Percentiles rank a stretch among this genome's conserved stretches.
phyloP scores from a whole-genome alignment of 257 asterid species.

The Penstemon eatonii region DNA sequence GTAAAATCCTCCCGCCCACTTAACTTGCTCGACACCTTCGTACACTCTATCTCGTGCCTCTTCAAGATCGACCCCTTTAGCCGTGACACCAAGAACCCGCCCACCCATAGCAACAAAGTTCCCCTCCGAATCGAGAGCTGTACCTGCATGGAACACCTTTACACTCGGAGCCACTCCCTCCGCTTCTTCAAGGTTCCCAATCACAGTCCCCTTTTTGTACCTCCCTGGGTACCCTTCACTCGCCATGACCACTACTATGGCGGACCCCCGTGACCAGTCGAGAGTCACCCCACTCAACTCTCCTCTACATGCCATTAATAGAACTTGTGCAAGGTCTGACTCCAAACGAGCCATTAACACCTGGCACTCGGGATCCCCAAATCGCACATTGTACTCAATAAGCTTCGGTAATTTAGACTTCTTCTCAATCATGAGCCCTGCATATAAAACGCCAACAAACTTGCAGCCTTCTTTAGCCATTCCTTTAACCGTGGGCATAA shows the following conservation, averaged over 20 bases:
- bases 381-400: slow-evolving; percentile 91
- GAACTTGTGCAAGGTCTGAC: slow-evolving; percentile 76
- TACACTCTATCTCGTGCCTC: slow-evolving; percentile 86
- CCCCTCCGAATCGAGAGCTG: slow-evolving; percentile 60
- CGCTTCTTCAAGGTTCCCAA: slow-evolving; percentile 73
- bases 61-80: slow-evolving; percentile 70
- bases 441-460: slow-evolving; percentile 89
- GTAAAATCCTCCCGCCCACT: slow-evolving; percentile 76
- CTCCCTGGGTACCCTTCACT: slow-evolving; percentile 89
- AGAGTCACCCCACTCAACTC: slow-evolving; percentile 56
- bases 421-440: slow-evolving; percentile 95
- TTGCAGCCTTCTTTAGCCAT: slow-evolving; percentile 92
- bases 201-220: slow-evolving; percentile 68
- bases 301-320: slow-evolving; percentile 82
- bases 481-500: slow-evolving; percentile 85
- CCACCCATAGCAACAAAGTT: slow-evolving; percentile 81
- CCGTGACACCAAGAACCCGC: slow-evolving; percentile 89
- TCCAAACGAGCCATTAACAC: slow-evolving; percentile 88
- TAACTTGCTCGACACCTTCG: slow-evolving; percentile 64
- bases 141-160: slow-evolving; percentile 88
- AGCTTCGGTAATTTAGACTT: slow-evolving; percentile 80
- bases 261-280: slow-evolving; percentile 86
- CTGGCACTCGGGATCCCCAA: slow-evolving; percentile 99
- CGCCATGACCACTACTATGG: slow-evolving; percentile 98
- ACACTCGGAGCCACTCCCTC: slow-evolving; percentile 61